These are phyloP conservation scores for Rhynchospora pubera DNA, from an alignment of 176 grass and related monocot species.

Conservation along the genomic window DNA sequence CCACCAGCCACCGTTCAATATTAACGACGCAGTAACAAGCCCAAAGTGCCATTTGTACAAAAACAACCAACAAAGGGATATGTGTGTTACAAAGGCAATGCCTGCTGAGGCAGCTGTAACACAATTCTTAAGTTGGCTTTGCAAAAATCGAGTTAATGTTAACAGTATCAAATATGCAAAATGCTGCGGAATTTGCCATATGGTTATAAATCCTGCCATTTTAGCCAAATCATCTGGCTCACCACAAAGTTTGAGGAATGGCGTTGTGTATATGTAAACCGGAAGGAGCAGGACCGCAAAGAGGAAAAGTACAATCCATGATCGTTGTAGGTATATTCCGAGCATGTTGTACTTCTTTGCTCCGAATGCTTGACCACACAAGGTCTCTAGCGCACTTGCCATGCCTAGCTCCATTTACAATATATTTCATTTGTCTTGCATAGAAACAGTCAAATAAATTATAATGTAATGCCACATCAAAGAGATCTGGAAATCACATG, in stretches of 20 bases:
- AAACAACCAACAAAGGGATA: slow-evolving; percentile 24
- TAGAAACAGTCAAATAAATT: neutral
- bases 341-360: slow-evolving; percentile 29
- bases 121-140: slow-evolving; percentile 36
- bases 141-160: slow-evolving; percentile 26
- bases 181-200: slow-evolving; percentile 33
- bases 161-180: slow-evolving; percentile 14
- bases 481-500: neutral
- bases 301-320: slow-evolving; percentile 28
- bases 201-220: neutral
- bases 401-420: slow-evolving; percentile 21
- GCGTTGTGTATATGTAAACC: slow-evolving; percentile 21
- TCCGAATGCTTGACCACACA: slow-evolving; percentile 42
- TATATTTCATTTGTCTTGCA: neutral
- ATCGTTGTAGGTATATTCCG: slow-evolving; percentile 36
- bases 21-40: neutral
- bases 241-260: slow-evolving; percentile 27
- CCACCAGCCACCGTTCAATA: slow-evolving; percentile 10
- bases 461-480: neutral
- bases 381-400: slow-evolving; percentile 38
- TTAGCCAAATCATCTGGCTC: slow-evolving; percentile 16
- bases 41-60: slow-evolving; percentile 22
- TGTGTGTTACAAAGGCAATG: slow-evolving; percentile 8
- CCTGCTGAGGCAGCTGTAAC: slow-evolving; percentile 9
- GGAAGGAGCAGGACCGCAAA: slow-evolving; percentile 20